Base-by-base conservation (phyloP, 176 grass and related monocot genomes). In the Oryza brachyantha region DNA sequence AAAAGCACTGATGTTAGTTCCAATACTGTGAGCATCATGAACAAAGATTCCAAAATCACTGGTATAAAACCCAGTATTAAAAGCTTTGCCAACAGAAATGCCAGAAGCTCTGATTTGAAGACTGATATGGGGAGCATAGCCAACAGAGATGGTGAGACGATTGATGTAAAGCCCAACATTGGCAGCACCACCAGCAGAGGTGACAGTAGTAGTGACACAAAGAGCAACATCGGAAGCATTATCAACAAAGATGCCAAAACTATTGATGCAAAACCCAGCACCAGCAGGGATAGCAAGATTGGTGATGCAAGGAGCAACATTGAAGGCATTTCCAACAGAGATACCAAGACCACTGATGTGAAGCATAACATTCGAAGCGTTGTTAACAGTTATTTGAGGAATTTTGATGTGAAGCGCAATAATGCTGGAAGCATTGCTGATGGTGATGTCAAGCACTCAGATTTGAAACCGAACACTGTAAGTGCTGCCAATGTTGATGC, bases 361-460 rank as follows among this genome's bases (percentile, higher is more conserved):
- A 88, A 84, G 64, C 64, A 22, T 46, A 84, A 66, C 81, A 71
- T 88, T 32, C 72, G 43, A 58, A 84, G 86, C 3, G 76, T 88
- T 76, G 86, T 84, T 32, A 84, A 88, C 73, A 76, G 27, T 75
- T 88, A 88, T 71, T 80, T 80, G 61, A 88, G 64, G 77, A 84
- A 88, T 32, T 80, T 88, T 64, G 86, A 88, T 84, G 71, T 36
- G 32, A 84, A 88, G 16, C 32, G 64, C 64, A 88, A 80, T 28
- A 88, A 80, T 28, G 13, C 55, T 71, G 76, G n/a, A 80, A 71
- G 40, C 57, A 29, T 43, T 29, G 71, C 41, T 29, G 75, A 64
- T 63, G 76, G 58, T 55, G 86, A 80, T 76, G n/a, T 72, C 29
- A 80, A 75, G 34, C 79, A 71, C 34, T 37, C 68, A 12, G 71